Evolutionary conservation across 2,329 filamentous ascomycete genomes (phyloP), one percentile per base, ranked within the genome.

Genomic region (Xylariaceae sp.): DNA sequence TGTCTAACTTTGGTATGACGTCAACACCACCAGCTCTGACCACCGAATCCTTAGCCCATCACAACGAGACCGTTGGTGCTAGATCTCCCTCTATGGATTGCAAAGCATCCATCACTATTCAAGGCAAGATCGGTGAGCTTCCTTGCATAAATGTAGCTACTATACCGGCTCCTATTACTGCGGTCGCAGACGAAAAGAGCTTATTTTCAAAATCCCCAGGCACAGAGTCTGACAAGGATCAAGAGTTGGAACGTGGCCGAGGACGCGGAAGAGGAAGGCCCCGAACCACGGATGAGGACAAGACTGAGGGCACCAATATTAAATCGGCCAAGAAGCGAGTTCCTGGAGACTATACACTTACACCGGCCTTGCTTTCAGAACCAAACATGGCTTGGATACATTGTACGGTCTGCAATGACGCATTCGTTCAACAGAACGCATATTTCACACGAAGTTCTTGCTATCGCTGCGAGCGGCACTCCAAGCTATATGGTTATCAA

Each of bases 401-500:
- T 52, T 98, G 93, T 68, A 87, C 82, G 41, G 89, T 86, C 21
- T 98, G 93, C 68, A 79, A 80, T 40, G 77, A 77, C 1, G 81
- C 84, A 48, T 98, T 97, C 62, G 85, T 97, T 5, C 92, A 97
- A 64, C 77, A 82, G 33, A 86, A 97, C 53, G 89, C 88, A 0
- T 96, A 95, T 64, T 85, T 84, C 54, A 96, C 91, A 1, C 82
- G 85, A 42, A 83, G 86, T 39, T 85, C 88, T 14, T 98, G 93
- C 64, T 91, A 89, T 4, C 82, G 93, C 6, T 98, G 93, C 65
- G 93, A 98, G 69, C 81, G 93, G 0, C 93, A 98, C 62, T 94
- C 88, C 14, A 97, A 95, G 70, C 71, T 98, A 1, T 98, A 97
- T 63, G 94, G 94, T 0, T 96, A 87, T 61, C 76, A 86, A 46